A percentile compares a stretch with the other conserved stretches of the same genome.
phyloP scores from a whole-genome alignment of 345 rosid species.

The Linum tenue region DNA sequence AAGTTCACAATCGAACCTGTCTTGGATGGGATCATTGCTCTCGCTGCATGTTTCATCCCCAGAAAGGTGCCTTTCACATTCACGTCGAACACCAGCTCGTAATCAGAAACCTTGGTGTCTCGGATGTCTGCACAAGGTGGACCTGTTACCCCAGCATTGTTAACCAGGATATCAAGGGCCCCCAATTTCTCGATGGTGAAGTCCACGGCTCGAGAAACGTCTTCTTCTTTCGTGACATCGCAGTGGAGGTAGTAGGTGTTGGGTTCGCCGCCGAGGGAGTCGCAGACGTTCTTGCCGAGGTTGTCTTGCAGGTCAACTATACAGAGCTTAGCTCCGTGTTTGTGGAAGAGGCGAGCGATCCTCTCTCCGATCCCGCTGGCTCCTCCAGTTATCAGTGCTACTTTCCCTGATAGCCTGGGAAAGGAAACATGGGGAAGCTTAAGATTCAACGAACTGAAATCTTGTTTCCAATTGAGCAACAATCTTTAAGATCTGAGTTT shows the following conservation, averaged over 20 bases:
- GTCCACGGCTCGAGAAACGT: slow-evolving; percentile 56
- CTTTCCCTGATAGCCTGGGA: slow-evolving; percentile 57
- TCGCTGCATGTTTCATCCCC: slow-evolving; percentile 88
- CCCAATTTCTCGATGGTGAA: slow-evolving; percentile 46
- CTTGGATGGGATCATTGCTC: slow-evolving; percentile 56
- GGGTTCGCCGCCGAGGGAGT: slow-evolving; percentile 33
- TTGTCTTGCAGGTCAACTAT: slow-evolving; percentile 58
- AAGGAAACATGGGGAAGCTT: not conserved
- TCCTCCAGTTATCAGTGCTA: slow-evolving; percentile 81
- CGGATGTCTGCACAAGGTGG: slow-evolving; percentile 67
- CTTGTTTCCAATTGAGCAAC: not conserved
- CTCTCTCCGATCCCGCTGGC: slow-evolving; percentile 87
- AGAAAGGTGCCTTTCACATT: slow-evolving; percentile 76
- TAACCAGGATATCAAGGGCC: slow-evolving; percentile 59
- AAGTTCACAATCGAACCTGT: slow-evolving; percentile 57
- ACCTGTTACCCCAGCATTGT: slow-evolving; percentile 71
- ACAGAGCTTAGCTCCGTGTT: slow-evolving; percentile 76
- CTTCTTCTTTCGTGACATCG: slow-evolving; percentile 62
- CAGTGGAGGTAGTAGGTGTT: slow-evolving; percentile 49
- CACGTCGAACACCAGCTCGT: slow-evolving; percentile 55
- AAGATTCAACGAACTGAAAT: no score
- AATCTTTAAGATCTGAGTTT: not conserved
- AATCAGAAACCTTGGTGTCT: slow-evolving; percentile 32
- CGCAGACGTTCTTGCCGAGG: slow-evolving; percentile 41
- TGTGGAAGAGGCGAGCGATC: slow-evolving; percentile 59